A percentile compares a stretch with the other conserved stretches of the same genome.
Conservation (phyloP, 2,329 filamentous ascomycete species). For the Claviceps sp. region DNA sequence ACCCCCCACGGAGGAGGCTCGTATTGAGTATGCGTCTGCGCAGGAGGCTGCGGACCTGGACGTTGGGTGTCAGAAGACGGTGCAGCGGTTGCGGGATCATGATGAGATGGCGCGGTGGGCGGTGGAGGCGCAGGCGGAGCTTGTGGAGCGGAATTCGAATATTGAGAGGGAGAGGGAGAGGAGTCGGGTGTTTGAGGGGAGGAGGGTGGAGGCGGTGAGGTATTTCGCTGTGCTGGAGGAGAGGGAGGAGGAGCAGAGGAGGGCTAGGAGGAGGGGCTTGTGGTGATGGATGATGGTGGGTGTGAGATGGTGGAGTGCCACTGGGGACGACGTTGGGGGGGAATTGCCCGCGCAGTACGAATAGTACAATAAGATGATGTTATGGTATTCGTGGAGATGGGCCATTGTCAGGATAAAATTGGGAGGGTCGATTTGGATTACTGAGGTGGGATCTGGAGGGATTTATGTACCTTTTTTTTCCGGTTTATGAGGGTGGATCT, state of each 20-base stretch:
- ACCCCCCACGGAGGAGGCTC: conserved; percentile 17
- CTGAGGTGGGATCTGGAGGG: too few relatives aligned
- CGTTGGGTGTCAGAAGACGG: conserved; percentile 29
- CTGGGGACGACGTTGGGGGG: too few relatives aligned
- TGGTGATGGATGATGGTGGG: too few relatives aligned
- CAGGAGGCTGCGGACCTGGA: conserved; percentile 33
- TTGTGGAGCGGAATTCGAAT: conserved; percentile 25
- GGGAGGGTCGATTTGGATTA: too few relatives aligned
- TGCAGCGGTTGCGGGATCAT: conserved; percentile 28
- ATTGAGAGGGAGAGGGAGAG: conserved; percentile 34
- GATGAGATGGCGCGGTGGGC: conserved; percentile 27
- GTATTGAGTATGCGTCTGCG: conserved; percentile 23
- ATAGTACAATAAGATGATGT: too few relatives aligned
- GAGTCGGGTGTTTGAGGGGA: conserved; percentile 35
- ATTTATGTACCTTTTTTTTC: too few relatives aligned
- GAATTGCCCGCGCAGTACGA: too few relatives aligned
- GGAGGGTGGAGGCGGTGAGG: conserved; percentile 31
- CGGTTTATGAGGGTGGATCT: too few relatives aligned
- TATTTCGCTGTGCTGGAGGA: conserved; percentile 21
- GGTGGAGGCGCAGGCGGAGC: conserved; percentile 31
- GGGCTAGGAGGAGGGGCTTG: not conserved
- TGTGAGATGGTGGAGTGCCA: too few relatives aligned
- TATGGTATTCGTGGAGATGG: too few relatives aligned
- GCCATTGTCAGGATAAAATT: too few relatives aligned
- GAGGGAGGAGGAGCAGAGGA: not conserved